Conservation (phyloP, 768 basidiomycete species). For the Russula sp. region DNA sequence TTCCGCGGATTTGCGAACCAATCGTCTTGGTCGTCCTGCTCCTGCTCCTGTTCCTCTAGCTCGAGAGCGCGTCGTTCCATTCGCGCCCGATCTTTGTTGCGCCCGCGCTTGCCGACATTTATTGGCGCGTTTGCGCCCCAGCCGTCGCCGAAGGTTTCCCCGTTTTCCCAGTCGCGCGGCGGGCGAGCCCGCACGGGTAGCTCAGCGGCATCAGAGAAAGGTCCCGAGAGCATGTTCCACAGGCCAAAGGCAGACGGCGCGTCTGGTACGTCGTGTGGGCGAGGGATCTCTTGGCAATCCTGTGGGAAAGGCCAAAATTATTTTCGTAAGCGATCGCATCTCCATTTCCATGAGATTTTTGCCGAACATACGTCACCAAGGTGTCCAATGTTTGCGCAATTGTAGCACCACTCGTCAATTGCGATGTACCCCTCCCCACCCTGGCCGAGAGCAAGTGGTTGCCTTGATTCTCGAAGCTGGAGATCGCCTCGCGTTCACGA, state of each 20-base stretch:
- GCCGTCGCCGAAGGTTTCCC: conserved; percentile 42
- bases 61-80: conserved; percentile 51
- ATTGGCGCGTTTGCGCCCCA: conserved; percentile 50
- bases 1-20: conserved; percentile 56
- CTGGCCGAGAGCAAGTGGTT: conserved; percentile 51
- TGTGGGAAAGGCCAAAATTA: conserved; percentile 32
- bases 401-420: conserved; percentile 76
- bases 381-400: conserved; percentile 70
- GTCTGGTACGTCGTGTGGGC: conserved; percentile 41
- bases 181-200: conserved; percentile 34
- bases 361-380: conserved; percentile 66
- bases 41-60: conserved; percentile 44
- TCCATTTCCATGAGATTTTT: background rate
- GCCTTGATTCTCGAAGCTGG: conserved; percentile 48
- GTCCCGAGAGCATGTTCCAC: conserved; percentile 59
- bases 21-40: conserved; percentile 56
- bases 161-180: conserved; percentile 46
- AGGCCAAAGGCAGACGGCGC: conserved; percentile 68
- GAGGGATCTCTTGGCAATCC: conserved; percentile 57
- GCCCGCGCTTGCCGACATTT: conserved; percentile 65
- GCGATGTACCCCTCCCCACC: conserved; percentile 81
- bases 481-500: conserved; percentile 49
- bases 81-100: conserved; percentile 55
- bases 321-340: background rate
- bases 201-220: conserved; percentile 47